phyloP scores from a whole-genome alignment of 73 alveolate genomes.

The Paramecium caudatum region DNA sequence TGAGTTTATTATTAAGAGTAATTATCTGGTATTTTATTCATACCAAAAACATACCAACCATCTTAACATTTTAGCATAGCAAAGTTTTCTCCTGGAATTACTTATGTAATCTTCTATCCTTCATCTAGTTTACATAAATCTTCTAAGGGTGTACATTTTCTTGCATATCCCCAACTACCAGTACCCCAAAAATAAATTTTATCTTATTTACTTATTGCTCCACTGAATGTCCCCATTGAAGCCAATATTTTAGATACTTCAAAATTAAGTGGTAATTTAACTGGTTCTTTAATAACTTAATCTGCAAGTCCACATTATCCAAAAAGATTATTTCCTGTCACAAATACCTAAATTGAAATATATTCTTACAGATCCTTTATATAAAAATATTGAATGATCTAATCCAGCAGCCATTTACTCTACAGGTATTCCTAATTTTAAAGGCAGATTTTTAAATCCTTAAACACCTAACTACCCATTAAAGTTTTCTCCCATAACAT shows the following conservation, averaged over 20 bases:
- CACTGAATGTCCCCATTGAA: slow-evolving; percentile 68
- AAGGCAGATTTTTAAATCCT: background rate
- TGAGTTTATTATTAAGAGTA: slow-evolving; percentile 29
- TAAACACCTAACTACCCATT: slow-evolving; percentile 54
- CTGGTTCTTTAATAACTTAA: background rate
- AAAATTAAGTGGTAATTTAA: slow-evolving; percentile 4
- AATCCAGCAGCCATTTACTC: slow-evolving; percentile 67
- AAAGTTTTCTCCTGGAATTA: slow-evolving; percentile 40
- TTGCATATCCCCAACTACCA: slow-evolving; percentile 72
- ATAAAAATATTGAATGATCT: slow-evolving; percentile 61
- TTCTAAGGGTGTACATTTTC: slow-evolving; percentile 47
- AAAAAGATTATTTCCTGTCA: slow-evolving; percentile 62
- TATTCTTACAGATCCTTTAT: background rate
- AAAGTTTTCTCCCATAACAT: slow-evolving; percentile 52
- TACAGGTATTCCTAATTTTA: slow-evolving; percentile 19
- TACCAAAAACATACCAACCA: slow-evolving; percentile 61
- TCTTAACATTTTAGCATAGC: slow-evolving; percentile 22
- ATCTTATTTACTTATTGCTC: slow-evolving; percentile 30
- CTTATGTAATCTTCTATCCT: slow-evolving; percentile 7
- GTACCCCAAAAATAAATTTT: slow-evolving; percentile 69
- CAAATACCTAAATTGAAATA: slow-evolving; percentile 30
- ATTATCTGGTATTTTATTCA: slow-evolving; percentile 63
- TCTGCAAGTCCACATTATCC: slow-evolving; percentile 58
- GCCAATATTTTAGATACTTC: slow-evolving; percentile 28
- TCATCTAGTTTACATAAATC: slow-evolving; percentile 46